Percentiles rank a stretch among this genome's conserved stretches.
Conservation (phyloP, 164 flowering plant species). For the grape (Vitis vinifera) region ASM3070453v1 NC_081807.1:5399501-5400000, state of each 20-base stretch:
- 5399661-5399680: background rate
- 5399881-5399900: background rate
- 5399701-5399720: background rate
- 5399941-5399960: constrained; percentile 66
- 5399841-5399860: background rate
- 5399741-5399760: constrained; percentile 53
- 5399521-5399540: too few species aligned
- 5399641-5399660: constrained; percentile 74
- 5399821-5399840: constrained; percentile 42
- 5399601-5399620: constrained; percentile 30
- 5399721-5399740: background rate
- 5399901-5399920: constrained; percentile 49
- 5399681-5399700: background rate
- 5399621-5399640: constrained; percentile 49
- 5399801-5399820: constrained; percentile 72
- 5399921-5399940: constrained; percentile 36
- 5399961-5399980: constrained; percentile 61
- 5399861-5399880: background rate
- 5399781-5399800: constrained; percentile 57
- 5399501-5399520: background rate
- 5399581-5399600: constrained; percentile 41
- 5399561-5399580: constrained; percentile 12
- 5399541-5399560: too few species aligned
- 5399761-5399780: constrained; percentile 46
- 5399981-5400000: constrained; percentile 32